phyloP scores from a whole-genome alignment of 176 grass and related monocot genomes.

The Oryza coarctata region DNA sequence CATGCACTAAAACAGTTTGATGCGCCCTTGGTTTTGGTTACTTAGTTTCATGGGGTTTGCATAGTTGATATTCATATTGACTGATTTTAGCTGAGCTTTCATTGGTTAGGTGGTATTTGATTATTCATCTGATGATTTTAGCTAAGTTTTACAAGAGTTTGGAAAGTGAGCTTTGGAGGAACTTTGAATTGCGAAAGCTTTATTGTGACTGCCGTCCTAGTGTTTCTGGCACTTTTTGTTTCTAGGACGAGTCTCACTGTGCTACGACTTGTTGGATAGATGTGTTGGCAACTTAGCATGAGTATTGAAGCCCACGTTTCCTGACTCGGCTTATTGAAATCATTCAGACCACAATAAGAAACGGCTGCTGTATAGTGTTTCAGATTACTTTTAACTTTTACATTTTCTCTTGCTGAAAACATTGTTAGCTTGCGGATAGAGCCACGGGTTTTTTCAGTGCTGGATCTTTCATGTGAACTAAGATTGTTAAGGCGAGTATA shows the following conservation, averaged over 20 bases:
- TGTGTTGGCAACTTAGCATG: neutral
- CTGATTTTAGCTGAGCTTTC: neutral
- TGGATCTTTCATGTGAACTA: neutral
- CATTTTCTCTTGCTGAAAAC: neutral
- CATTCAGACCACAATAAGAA: neutral
- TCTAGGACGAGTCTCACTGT: neutral
- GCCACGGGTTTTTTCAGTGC: neutral
- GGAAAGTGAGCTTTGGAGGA: neutral
- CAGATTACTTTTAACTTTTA: neutral
- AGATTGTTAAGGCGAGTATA: neutral
- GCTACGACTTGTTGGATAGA: neutral
- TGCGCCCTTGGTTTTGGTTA: neutral
- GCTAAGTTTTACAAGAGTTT: neutral
- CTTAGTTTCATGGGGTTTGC: neutral
- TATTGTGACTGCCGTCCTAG: neutral
- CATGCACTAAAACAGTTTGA: neutral
- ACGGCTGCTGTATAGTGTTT: neutral
- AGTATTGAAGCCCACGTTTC: neutral
- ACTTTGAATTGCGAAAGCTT: neutral
- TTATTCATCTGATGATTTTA: neutral
- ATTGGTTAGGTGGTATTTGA: neutral
- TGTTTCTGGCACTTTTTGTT: neutral
- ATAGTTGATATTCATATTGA: neutral
- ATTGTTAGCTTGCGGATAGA: slow-evolving; percentile 1
- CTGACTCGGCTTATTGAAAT: neutral